These are phyloP conservation scores for Candida chauliodis DNA, from an alignment of 805 yeast species.

Conservation along the genomic window DNA sequence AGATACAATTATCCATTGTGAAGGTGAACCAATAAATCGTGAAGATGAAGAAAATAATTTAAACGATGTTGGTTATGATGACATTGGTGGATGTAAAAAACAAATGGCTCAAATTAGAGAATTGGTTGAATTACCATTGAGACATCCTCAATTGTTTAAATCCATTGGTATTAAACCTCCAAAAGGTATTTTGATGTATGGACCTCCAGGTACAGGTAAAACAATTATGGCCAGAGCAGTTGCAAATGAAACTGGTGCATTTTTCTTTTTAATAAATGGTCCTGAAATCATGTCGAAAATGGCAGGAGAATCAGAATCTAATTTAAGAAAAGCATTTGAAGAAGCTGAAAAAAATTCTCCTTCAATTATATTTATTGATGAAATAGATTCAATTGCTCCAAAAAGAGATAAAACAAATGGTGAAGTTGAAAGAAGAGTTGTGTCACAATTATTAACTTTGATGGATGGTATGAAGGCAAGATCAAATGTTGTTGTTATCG, in stretches of 20 bases:
- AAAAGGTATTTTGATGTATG: slow-evolving; percentile 95
- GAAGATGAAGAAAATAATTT: slow-evolving; percentile 97
- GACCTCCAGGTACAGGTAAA: slow-evolving; percentile 99
- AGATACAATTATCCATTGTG: slow-evolving; percentile 96
- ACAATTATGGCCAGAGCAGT: slow-evolving; percentile 99
- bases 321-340: slow-evolving; percentile 95
- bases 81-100: slow-evolving; percentile 98
- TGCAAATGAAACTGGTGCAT: slow-evolving; percentile 98
- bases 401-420: slow-evolving; percentile 99
- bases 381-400: slow-evolving; percentile 98
- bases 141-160: slow-evolving; percentile 98
- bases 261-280: slow-evolving; percentile 95
- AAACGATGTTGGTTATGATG: slow-evolving; percentile 97
- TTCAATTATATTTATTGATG: slow-evolving; percentile 95
- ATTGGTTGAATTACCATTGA: slow-evolving; percentile 93
- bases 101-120: slow-evolving; percentile 99
- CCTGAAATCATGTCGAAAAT: slow-evolving; percentile 99
- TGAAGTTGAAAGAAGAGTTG: slow-evolving; percentile 99
- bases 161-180: slow-evolving; percentile 99
- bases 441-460: slow-evolving; percentile 91
- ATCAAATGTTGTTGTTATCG: slow-evolving; percentile 95
- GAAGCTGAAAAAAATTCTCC: slow-evolving; percentile 99
- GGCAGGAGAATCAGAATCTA: slow-evolving; percentile 99
- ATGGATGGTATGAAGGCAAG: slow-evolving; percentile 99
- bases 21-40: slow-evolving; percentile 97